These are phyloP conservation scores for Trichoderma oligosporum DNA, from an alignment of 2,329 filamentous ascomycete genomes.

Conservation along the genomic window DNA sequence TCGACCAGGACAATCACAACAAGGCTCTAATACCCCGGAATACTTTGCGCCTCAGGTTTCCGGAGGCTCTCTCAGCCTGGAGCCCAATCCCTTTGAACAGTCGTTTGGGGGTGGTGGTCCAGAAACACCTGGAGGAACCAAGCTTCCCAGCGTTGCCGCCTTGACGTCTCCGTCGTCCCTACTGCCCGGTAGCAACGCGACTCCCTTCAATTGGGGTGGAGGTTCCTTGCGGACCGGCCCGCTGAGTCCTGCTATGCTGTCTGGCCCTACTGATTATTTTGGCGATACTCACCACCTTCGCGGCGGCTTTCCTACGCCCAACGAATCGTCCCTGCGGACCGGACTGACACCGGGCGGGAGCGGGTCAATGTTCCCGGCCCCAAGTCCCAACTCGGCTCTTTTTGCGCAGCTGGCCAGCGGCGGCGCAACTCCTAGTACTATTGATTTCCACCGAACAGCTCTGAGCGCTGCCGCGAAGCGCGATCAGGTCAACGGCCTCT, in stretches of 20 bases:
- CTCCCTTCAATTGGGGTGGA: conserved; percentile 72
- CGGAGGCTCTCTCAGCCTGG: conserved; percentile 61
- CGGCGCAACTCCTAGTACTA: conserved; percentile 80
- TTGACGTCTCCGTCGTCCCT: conserved; percentile 87
- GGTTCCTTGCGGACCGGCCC: conserved; percentile 88
- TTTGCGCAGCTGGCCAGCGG: conserved; percentile 76
- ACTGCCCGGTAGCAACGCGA: conserved; percentile 67
- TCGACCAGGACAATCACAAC: conserved; percentile 51
- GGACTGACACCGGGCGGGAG: conserved; percentile 91
- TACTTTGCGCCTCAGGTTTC: conserved; percentile 60
- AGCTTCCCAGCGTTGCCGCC: conserved; percentile 84
- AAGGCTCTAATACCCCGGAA: conserved; percentile 56
- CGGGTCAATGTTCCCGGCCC: conserved; percentile 94
- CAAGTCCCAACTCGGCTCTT: conserved; percentile 79
- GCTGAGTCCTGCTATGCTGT: conserved; percentile 94
- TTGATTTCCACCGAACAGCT: conserved; percentile 93
- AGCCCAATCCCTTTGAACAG: conserved; percentile 96
- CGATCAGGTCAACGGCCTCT: conserved; percentile 42
- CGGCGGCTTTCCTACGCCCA: conserved; percentile 86
- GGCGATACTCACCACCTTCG: conserved; percentile 72
- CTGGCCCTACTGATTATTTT: conserved; percentile 88
- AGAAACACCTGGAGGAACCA: conserved; percentile 77
- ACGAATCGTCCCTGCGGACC: conserved; percentile 89
- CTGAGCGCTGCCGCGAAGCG: conserved; percentile 70
- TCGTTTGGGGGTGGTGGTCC: conserved; percentile 69